A percentile compares a stretch with the other conserved stretches of the same genome.
Conservation (phyloP, 2,329 filamentous ascomycete genomes). For the Cladosporium sp. region DNA sequence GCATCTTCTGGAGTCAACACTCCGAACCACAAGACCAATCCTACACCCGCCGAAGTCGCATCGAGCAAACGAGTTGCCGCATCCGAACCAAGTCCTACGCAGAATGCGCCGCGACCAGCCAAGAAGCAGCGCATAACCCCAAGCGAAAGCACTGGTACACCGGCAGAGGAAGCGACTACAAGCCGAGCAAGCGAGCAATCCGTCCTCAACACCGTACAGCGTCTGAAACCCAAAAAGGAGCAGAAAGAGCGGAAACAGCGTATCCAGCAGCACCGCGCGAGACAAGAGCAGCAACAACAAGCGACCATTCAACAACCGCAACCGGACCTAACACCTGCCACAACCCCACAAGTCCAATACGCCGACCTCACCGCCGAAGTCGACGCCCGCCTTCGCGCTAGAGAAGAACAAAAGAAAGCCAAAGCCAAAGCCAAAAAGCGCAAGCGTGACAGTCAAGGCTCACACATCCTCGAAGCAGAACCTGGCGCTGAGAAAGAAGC, state of each 20-base stretch:
- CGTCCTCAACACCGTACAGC: background rate
- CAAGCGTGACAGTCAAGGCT: conserved; percentile 31
- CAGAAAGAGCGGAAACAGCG: conserved; percentile 3
- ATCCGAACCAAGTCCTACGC: conserved; percentile 1
- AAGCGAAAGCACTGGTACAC: background rate
- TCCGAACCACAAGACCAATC: background rate
- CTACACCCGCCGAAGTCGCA: background rate
- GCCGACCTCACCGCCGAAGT: conserved; percentile 31
- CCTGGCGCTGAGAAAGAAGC: conserved; percentile 24
- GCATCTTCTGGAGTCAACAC: background rate
- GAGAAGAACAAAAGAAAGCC: conserved; percentile 22
- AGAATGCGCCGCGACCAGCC: background rate
- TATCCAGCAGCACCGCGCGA: background rate
- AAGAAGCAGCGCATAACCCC: conserved; percentile 5
- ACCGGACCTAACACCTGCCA: background rate
- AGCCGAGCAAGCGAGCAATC: background rate
- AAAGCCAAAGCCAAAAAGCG: conserved; percentile 30
- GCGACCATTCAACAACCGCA: background rate
- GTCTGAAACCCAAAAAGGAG: conserved; percentile 2
- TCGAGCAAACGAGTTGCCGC: background rate
- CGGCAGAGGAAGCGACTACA: background rate
- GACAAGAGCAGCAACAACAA: background rate
- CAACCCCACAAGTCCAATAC: conserved; percentile 19
- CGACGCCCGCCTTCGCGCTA: conserved; percentile 28
- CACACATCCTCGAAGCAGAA: conserved; percentile 16